These are phyloP conservation scores for Russula ochroleuca DNA, from an alignment of 768 basidiomycete genomes.

Conservation along the genomic window DNA sequence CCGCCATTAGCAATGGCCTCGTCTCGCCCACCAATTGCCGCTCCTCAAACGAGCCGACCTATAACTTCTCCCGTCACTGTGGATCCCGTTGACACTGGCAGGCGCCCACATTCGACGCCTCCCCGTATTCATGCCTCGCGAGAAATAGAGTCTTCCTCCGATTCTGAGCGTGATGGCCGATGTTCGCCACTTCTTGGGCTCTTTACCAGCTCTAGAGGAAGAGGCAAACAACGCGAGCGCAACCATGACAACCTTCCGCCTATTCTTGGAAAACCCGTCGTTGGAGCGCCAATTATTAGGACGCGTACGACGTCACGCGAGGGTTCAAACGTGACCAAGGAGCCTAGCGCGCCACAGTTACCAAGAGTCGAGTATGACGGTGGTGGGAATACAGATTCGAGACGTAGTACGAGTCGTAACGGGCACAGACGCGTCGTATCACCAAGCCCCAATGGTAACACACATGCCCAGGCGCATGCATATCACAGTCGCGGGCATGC, in stretches of 20 bases:
- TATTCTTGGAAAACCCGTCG: conserved; percentile 11
- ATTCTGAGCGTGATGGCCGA: conserved; percentile 31
- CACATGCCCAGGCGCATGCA: not conserved
- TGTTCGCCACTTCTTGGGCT: conserved; percentile 37
- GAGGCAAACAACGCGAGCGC: conserved; percentile 18
- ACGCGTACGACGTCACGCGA: conserved; percentile 27
- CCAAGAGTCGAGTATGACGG: conserved; percentile 24
- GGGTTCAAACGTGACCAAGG: conserved; percentile 4
- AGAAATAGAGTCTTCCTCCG: conserved; percentile 20
- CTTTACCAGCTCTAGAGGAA: conserved; percentile 28
- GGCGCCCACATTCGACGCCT: conserved; percentile 27
- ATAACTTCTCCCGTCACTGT: not conserved
- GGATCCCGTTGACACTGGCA: not conserved
- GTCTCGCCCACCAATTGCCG: conserved; percentile 13
- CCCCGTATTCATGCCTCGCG: conserved; percentile 23
- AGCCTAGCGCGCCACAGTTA: not conserved
- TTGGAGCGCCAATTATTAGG: conserved; percentile 22
- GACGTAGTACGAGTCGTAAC: conserved; percentile 21
- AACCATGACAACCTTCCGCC: conserved; percentile 1
- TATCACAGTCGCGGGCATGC: conserved; percentile 12
- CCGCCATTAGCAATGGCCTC: not conserved
- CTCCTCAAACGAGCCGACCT: conserved; percentile 13
- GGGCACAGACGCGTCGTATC: conserved; percentile 11
- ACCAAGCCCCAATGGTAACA: conserved; percentile 1
- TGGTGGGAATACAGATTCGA: not conserved